These are phyloP conservation scores for Pyracantha coccinea DNA, from an alignment of 331 rosid species.

Conservation along the genomic window DNA sequence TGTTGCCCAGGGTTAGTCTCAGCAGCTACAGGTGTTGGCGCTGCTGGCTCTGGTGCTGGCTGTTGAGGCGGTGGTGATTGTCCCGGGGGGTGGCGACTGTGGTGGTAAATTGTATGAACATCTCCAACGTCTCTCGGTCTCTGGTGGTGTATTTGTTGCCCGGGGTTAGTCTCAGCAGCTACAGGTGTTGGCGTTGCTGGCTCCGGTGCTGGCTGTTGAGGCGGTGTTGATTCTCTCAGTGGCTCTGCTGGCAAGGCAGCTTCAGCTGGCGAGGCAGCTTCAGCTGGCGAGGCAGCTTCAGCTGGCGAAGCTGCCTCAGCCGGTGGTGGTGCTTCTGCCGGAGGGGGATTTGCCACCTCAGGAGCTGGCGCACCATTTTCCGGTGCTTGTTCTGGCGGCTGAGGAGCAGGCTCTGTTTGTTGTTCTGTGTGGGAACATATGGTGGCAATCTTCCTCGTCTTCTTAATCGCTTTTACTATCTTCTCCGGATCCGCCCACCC, in stretches of 20 bases:
- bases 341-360: conserved; percentile 20
- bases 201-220: conserved; percentile 20
- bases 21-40: conserved; percentile 17
- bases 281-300: conserved; percentile 6
- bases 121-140: conserved; percentile 29
- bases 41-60: conserved; percentile 16
- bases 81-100: too few species aligned
- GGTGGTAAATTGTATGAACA: conserved; percentile 33
- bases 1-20: conserved; percentile 19
- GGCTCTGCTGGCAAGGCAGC: conserved; percentile 15
- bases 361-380: conserved; percentile 22
- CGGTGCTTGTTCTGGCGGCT: conserved; percentile 16
- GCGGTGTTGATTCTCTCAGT: conserved; percentile 23
- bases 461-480: conserved; percentile 72
- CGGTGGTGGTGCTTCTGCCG: conserved; percentile 11
- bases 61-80: too few species aligned
- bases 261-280: conserved; percentile 16
- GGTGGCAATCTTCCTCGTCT: conserved; percentile 73
- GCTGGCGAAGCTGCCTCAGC: conserved; percentile 18
- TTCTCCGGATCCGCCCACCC: conserved; percentile 92
- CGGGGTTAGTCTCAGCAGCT: conserved; percentile 18
- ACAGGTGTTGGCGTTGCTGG: conserved; percentile 8
- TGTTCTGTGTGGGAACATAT: conserved; percentile 56
- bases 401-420: conserved; percentile 30
- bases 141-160: conserved; percentile 21